Evolutionary conservation across 331 rosid genomes (phyloP), one percentile per base, ranked within the genome.

Genomic region (Pyrus hybrid): DNA sequence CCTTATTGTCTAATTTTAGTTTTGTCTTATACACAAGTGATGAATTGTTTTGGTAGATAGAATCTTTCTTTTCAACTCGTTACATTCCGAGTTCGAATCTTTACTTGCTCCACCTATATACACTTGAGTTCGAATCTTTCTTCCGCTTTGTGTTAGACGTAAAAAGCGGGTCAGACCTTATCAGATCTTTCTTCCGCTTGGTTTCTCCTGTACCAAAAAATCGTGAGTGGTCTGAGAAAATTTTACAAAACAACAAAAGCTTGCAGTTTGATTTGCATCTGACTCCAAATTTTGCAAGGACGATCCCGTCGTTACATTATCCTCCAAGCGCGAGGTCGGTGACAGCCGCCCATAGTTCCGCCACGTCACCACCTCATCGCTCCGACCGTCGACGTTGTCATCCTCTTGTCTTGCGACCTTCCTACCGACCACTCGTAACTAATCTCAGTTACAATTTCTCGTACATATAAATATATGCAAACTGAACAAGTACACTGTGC

Each of bases 41-140:
- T 51, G 1, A 4, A 1, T 51, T 51, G 57, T 51, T 51, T 16
- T 3, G 57, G 57, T 51, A 0, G 57, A 51, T 51, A 2, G 0
- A 16, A 1, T 51, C 0, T 6, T 14, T 0, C 0, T 49, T 17
- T 49, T 49, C 4, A 49, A 49, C 0, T 6, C 7, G 2, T 0
- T 14, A 14, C 1, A 6, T 49, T 17, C 1, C 1, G n/a, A 7
- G 4, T 1, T n/a, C n/a, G n/a, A n/a, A n/a, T n/a, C n/a, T n/a
- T n/a, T 37, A 9, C 43, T 8, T 37, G 43, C 43, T 37, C 4
- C 45, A 37, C 45, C 1, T 37, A 37, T 37, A 37, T 37, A 1
- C 45, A 37, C 13, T 2, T 37, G 1, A 37, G 4, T 37, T 37
- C 13, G 1, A 37, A 37, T 37, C 45, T 37, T 37, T 37, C 4